Evolutionary conservation across 768 basidiomycete species (phyloP), one percentile per base, ranked within the genome.

Genomic region (Macrolepiota albuminosa): DNA sequence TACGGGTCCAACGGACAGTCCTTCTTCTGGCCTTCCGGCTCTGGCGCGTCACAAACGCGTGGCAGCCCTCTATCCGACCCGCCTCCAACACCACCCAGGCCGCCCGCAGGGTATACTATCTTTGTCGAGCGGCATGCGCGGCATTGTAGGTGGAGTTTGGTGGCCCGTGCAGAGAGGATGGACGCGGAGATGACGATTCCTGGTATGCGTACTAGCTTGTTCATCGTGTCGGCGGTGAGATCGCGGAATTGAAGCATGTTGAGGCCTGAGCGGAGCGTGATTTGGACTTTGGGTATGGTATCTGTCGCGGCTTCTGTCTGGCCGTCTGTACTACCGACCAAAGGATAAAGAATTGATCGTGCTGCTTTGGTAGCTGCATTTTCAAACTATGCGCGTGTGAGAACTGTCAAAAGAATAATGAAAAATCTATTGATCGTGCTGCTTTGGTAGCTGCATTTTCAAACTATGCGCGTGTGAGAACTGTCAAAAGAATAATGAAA

Each of bases 141-240:
- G 72, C 97, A 99, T 72, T 95, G 94, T 18, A 99, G 81, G 66
- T 92, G 88, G 5, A 99, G 82, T 63, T 89, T 92, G 24, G 94
- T 95, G 10, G 97, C 94, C 47, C 96, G 87, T 2, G 96, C 92
- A 0, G 94, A 92, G 24, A 98, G 83, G 18, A 94, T 88, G 10
- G 95, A 96, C 0, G 97, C 93, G 36, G 95, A 95, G 70, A 98
- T 98, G 70, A 98, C 95, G 67, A 99, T 99, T 36, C 97, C 97
- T 2, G 97, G 97, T 46, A 98, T 84, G 60, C 97, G 91, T 40
- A 99, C 95, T 46, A 99, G 87, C 69, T 92, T 95, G 69, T 94
- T 95, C 81, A 98, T 91, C 24, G 90, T 94, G 66, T 95, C 84
- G 10, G 97, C 97, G 0, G 91, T 91, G 45, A 99, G 84, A 46